A percentile compares a stretch with the other conserved stretches of the same genome.
These are phyloP conservation scores for Gaeumannomyces sp. DNA, from an alignment of 2,329 filamentous ascomycete genomes.

Conservation along the genomic window DNA sequence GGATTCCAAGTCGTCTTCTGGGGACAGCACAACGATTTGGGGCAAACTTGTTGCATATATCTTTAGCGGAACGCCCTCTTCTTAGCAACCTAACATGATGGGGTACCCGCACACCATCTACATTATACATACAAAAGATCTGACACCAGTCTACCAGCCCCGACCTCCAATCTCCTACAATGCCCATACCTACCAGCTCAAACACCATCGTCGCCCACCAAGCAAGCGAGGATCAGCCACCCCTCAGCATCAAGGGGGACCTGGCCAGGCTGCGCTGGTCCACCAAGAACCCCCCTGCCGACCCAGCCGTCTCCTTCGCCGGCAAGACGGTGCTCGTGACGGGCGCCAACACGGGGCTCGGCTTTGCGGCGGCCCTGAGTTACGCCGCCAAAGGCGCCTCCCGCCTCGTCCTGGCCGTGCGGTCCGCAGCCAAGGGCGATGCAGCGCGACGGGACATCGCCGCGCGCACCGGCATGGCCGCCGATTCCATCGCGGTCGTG, in stretches of 20 bases:
- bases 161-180: not conserved
- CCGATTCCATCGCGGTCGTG: slow-evolving; percentile 1
- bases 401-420: slow-evolving; percentile 32
- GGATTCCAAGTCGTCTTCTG: no score
- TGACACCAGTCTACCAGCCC: no score
- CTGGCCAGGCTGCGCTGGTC: slow-evolving; percentile 4
- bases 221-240: not conserved
- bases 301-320: slow-evolving; percentile 11
- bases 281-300: slow-evolving; percentile 4
- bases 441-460: slow-evolving; percentile 29
- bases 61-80: no score
- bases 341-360: slow-evolving; percentile 34
- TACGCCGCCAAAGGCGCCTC: slow-evolving; percentile 25
- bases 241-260: slow-evolving; percentile 1
- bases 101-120: no score
- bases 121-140: no score
- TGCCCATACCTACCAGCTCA: not conserved
- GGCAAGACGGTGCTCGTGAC: slow-evolving; percentile 31
- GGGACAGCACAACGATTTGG: no score
- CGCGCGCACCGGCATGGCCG: not conserved
- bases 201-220: not conserved
- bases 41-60: no score
- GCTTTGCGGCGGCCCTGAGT: slow-evolving; percentile 30
- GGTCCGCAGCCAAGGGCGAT: slow-evolving; percentile 33
- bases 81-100: no score